Evolutionary conservation across 2,329 filamentous ascomycete genomes (phyloP), one percentile per base, ranked within the genome.

Genomic region (Colletotrichum melonis): DNA sequence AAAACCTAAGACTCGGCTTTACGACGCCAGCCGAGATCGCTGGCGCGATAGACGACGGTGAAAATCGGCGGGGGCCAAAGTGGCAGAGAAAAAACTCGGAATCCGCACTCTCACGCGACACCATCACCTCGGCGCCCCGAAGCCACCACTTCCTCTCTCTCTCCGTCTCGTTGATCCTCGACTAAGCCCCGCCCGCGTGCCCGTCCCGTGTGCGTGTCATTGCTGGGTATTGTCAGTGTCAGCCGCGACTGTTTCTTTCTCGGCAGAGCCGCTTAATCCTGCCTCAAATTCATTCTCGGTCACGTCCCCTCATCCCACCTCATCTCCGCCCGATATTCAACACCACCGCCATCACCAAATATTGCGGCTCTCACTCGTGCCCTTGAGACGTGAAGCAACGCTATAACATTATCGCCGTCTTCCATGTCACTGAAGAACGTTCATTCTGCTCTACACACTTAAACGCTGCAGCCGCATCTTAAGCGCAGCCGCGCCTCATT

Each of bases 11-110:
- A 9, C 56, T 63, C 64, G 49, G 52, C 24, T 67, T 63, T 72
- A n/a, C 11, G 24, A 26, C 69, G 52, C 59, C 32, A 55, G 65
- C 58, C 58, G 24, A 46, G 54, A 38, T 63, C 54, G 59, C 65
- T 46, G 54, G 69, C 28, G 46, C 8, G 42, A 55, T n/a, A 32
- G 22, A 55, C 52, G 22, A 24, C n/a, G 28, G 16, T 16, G 54
- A 30, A 49, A 49, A 49, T 49, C 42, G 22, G 3, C 24, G 5
- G 19, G 42, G 19, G 1, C 16, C 46, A 46, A 56, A 32, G 24
- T 38, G 24, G 5, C 16, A 24, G 24, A 60, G 8, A 30, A 22
- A 49, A 55, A 62, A 38, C 19, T 55, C 46, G 28, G 54, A 65
- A 28, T 65, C 67, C 54, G 38, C 42, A 49, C 42, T n/a, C 62